phyloP scores from a whole-genome alignment of 23 red algal genomes.

The Agarophyton chilense region DNA sequence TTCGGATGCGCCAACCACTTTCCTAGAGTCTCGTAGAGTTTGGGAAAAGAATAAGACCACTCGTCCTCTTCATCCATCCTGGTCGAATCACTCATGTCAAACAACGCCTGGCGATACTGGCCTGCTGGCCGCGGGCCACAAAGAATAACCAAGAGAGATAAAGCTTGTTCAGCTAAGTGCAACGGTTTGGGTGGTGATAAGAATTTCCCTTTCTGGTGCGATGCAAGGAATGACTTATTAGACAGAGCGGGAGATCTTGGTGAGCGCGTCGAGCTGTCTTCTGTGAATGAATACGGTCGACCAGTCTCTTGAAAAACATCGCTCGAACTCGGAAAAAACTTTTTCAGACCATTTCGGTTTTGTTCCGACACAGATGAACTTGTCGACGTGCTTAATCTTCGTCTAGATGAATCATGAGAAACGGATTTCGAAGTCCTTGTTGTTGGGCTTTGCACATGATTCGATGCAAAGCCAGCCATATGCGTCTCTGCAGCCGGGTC shows the following conservation, averaged over 20 bases:
- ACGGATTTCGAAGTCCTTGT: neutral
- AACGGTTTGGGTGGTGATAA: neutral
- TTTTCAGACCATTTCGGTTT: neutral
- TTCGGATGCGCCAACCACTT: constrained; percentile 57
- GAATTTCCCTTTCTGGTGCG: neutral
- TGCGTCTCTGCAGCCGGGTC: neutral
- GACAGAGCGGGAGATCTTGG: constrained; percentile 7
- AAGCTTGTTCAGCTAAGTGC: constrained; percentile 35
- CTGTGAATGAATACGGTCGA: neutral
- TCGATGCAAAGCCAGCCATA: neutral
- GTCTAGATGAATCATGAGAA: neutral
- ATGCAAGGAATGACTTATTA: neutral
- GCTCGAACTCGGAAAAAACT: neutral
- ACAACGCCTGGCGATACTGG: constrained; percentile 35
- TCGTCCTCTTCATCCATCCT: neutral
- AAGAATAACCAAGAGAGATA: constrained; percentile 37
- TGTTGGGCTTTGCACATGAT: neutral
- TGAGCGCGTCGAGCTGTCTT: neutral
- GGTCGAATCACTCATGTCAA: constrained; percentile 20
- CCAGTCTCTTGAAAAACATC: neutral
- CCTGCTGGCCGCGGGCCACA: constrained; percentile 30
- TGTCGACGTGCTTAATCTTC: neutral
- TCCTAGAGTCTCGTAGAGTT: constrained; percentile 45
- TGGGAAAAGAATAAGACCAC: constrained; percentile 28
- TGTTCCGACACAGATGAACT: constrained; percentile 7